Evolutionary conservation across 2,329 filamentous ascomycete species (phyloP).

Genomic region (Teratosphaeria nubilosa): DNA sequence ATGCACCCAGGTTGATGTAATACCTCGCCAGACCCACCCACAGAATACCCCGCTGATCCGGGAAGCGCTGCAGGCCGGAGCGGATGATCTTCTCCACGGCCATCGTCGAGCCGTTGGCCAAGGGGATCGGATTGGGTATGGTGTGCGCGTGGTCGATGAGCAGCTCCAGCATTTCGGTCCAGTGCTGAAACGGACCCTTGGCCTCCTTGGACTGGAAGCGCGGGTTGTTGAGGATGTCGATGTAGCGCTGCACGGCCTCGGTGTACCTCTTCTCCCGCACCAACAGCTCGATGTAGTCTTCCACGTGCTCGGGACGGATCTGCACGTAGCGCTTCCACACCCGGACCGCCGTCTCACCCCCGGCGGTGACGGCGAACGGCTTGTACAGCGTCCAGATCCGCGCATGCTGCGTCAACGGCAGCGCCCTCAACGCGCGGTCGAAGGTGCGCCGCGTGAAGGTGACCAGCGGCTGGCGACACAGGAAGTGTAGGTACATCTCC

Average conservation of each 20-base stretch:
- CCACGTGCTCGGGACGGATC: slow-evolving; percentile 85
- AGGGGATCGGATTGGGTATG: slow-evolving; percentile 59
- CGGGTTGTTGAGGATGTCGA: slow-evolving; percentile 81
- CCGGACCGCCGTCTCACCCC: slow-evolving; percentile 80
- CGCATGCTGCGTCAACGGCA: slow-evolving; percentile 91
- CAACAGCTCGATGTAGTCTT: slow-evolving; percentile 89
- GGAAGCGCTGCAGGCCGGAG: slow-evolving; percentile 81
- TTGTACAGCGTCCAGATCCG: slow-evolving; percentile 89
- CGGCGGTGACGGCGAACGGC: slow-evolving; percentile 82
- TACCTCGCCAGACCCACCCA: slow-evolving; percentile 95
- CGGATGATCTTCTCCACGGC: slow-evolving; percentile 87
- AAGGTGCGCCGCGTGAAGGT: slow-evolving; percentile 80
- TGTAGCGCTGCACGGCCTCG: slow-evolving; percentile 84
- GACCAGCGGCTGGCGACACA: slow-evolving; percentile 83
- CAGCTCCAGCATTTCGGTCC: slow-evolving; percentile 94
- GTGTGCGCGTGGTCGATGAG: slow-evolving; percentile 69
- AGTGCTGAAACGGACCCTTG: slow-evolving; percentile 91
- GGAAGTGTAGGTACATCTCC: slow-evolving; percentile 92
- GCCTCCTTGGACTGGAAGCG: slow-evolving; percentile 86
- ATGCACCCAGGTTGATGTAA: slow-evolving; percentile 87
- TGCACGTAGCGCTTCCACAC: slow-evolving; percentile 97
- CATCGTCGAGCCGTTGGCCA: slow-evolving; percentile 69
- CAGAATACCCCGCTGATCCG: slow-evolving; percentile 86
- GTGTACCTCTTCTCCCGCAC: slow-evolving; percentile 74
- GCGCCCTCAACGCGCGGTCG: slow-evolving; percentile 79